Conservation (phyloP, 345 rosid species). For the Rubroshorea leprosula region DNA sequence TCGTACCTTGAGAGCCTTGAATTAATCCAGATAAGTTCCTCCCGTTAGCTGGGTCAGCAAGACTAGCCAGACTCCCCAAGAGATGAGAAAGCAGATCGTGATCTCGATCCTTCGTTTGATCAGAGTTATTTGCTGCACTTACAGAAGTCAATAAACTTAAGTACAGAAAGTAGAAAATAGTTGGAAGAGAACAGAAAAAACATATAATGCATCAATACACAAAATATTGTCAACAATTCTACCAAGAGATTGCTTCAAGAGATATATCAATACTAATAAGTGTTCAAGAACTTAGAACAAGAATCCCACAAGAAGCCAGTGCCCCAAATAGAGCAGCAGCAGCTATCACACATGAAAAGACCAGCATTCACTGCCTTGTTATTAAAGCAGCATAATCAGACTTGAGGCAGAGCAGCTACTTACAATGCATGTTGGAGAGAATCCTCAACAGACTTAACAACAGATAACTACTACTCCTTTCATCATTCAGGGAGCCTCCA, state of each 20-base stretch:
- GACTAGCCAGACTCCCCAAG: slow-evolving; percentile 45
- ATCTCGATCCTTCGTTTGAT: slow-evolving; percentile 47
- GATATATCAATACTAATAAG: too few species aligned
- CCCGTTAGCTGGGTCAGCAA: slow-evolving; percentile 25
- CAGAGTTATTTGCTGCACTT: slow-evolving; percentile 45
- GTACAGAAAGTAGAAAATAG: background rate
- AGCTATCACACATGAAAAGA: background rate
- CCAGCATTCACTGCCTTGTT: too few species aligned
- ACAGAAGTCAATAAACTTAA: slow-evolving; percentile 11
- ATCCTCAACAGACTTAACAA: slow-evolving; percentile 50
- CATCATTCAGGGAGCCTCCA: slow-evolving; percentile 36
- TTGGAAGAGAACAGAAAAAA: background rate
- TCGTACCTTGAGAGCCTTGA: slow-evolving; percentile 35
- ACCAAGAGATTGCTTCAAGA: background rate
- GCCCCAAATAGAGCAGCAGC: too few species aligned
- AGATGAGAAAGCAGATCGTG: slow-evolving; percentile 59
- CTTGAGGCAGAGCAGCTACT: slow-evolving; percentile 16
- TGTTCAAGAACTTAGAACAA: background rate
- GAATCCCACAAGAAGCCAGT: background rate
- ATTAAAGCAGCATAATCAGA: background rate
- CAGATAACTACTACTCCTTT: slow-evolving; percentile 42
- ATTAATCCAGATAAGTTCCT: slow-evolving; percentile 38
- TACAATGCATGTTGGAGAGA: slow-evolving; percentile 60
- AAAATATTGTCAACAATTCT: slow-evolving; percentile 5
- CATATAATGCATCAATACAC: background rate